These are phyloP conservation scores for Blyttiomyces sp. DNA, from an alignment of 371 early-diverging fungal species.

Conservation along the genomic window DNA sequence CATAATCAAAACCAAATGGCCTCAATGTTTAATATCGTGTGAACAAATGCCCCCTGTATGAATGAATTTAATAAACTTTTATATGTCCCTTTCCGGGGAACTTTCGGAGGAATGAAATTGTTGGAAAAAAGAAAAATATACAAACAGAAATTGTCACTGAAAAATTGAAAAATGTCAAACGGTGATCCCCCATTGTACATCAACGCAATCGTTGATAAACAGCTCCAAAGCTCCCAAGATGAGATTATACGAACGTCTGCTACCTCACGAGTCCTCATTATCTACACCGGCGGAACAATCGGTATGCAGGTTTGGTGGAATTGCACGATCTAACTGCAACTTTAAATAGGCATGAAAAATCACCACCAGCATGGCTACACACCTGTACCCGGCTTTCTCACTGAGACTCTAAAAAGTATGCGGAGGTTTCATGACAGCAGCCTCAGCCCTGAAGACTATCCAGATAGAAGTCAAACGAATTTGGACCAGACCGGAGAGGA, in stretches of 20 bases:
- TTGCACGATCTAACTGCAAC: too few relatives aligned
- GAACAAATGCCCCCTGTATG: too few relatives aligned
- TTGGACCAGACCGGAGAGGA: too few relatives aligned
- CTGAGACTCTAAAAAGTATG: constrained; percentile 68
- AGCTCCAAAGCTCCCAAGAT: constrained; percentile 3
- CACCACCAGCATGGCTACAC: constrained; percentile 22
- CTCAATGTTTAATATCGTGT: too few relatives aligned
- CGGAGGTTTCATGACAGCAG: constrained; percentile 83
- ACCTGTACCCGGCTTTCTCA: constrained; percentile 52
- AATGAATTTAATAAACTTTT: too few relatives aligned
- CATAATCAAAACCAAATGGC: too few relatives aligned
- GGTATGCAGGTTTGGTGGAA: constrained; percentile 75
- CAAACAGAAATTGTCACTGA: neutral
- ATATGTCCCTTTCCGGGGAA: too few relatives aligned
- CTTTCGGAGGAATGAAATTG: too few relatives aligned
- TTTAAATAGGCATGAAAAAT: constrained; percentile 22
- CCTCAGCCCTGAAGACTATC: neutral
- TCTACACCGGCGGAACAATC: constrained; percentile 88
- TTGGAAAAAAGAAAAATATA: too few relatives aligned
- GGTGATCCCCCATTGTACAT: neutral
- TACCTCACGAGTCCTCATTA: constrained; percentile 8
- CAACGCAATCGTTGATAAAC: constrained; percentile 12
- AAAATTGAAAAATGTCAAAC: neutral
- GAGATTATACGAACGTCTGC: constrained; percentile 5
- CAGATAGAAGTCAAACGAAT: too few relatives aligned